A percentile compares a stretch with the other conserved stretches of the same genome.
Conservation (phyloP, 73 alveolate genomes). For the Symbiodinium pilosum region DNA sequence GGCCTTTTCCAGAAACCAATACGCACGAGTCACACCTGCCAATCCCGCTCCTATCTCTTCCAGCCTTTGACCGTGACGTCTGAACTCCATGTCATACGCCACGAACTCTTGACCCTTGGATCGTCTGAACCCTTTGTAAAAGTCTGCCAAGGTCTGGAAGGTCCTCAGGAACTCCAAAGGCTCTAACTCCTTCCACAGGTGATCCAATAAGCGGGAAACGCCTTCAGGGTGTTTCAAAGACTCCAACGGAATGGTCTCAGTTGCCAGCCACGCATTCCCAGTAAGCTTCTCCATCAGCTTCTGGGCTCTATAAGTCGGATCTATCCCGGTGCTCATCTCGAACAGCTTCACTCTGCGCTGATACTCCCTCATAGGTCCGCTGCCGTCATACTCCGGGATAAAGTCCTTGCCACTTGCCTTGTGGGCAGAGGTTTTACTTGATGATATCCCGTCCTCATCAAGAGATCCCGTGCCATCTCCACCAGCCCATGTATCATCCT, state of each 20-base stretch:
- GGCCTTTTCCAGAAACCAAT: constrained; percentile 11
- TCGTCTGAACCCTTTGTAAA: neutral
- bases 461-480: too few relatives aligned
- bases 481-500: too few relatives aligned
- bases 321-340: neutral
- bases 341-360: constrained; percentile 9
- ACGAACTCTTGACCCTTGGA: neutral
- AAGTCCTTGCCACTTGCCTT: constrained; percentile 37
- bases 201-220: neutral
- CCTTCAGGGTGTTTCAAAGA: neutral
- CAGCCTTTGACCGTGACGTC: neutral
- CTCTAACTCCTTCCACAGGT: constrained; percentile 18
- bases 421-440: too few relatives aligned
- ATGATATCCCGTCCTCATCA: too few relatives aligned
- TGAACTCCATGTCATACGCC: neutral
- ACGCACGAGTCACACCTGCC: neutral
- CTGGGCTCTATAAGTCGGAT: neutral
- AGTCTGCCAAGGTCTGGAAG: neutral
- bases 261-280: constrained; percentile 11
- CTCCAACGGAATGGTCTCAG: neutral
- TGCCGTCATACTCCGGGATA: constrained; percentile 29
- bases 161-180: neutral
- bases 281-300: neutral
- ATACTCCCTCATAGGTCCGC: constrained; percentile 18
- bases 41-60: neutral